phyloP scores from a whole-genome alignment of 495 filamentous ascomycete genomes.

The Talaromyces proteolyticus region DNA sequence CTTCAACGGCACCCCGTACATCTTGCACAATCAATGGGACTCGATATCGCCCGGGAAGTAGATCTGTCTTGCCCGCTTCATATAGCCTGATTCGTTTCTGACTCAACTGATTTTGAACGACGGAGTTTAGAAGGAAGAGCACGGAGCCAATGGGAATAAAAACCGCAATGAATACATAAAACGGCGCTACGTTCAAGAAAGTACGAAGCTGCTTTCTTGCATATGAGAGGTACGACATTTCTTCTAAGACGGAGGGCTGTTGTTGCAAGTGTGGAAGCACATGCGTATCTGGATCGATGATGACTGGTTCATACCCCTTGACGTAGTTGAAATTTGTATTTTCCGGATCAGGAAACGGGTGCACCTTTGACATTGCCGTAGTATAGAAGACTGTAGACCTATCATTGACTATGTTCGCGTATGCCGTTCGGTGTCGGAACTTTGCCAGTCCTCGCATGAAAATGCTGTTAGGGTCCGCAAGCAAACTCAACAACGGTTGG shows the following conservation, averaged over 20 bases:
- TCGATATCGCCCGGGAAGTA: constrained; percentile 60
- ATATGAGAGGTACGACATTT: background rate
- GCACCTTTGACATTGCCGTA: constrained; percentile 60
- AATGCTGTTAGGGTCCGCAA: constrained; percentile 79
- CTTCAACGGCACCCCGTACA: constrained; percentile 65
- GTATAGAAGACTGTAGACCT: constrained; percentile 77
- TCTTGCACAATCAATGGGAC: constrained; percentile 71
- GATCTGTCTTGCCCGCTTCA: constrained; percentile 60
- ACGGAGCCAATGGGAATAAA: constrained; percentile 63
- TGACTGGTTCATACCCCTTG: constrained; percentile 63
- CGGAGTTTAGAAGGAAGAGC: constrained; percentile 68
- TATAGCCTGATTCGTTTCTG: constrained; percentile 68
- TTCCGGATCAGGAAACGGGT: constrained; percentile 66
- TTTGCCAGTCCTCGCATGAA: constrained; percentile 73
- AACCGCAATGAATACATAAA: constrained; percentile 55
- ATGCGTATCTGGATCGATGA: constrained; percentile 66
- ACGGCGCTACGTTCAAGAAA: constrained; percentile 40
- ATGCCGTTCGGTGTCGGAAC: constrained; percentile 70
- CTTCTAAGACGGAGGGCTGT: constrained; percentile 14
- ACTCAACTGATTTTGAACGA: constrained; percentile 67
- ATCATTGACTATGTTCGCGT: constrained; percentile 85
- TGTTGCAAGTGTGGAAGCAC: constrained; percentile 38
- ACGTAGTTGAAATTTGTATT: constrained; percentile 65
- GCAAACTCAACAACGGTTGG: constrained; percentile 68
- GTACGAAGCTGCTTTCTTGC: constrained; percentile 14